A percentile compares a stretch with the other conserved stretches of the same genome.
Evolutionary conservation across 2,329 filamentous ascomycete genomes (phyloP).

Genomic region (Fusarium foetens): DNA sequence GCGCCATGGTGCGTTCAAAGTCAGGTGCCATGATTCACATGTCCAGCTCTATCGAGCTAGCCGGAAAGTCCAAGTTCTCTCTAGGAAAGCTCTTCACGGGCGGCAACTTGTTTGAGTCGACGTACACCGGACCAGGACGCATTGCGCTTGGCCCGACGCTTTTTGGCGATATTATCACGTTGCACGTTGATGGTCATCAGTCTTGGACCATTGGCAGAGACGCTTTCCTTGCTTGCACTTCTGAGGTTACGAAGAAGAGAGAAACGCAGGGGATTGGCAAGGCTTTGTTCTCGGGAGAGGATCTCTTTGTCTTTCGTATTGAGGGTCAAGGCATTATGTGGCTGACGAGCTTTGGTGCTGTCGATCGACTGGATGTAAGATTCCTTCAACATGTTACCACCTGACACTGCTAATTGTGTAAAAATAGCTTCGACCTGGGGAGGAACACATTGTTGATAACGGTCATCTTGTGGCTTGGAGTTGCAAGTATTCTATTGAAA

Average conservation of each 20-base stretch:
- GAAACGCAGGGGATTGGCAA: background rate
- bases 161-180: background rate
- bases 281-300: background rate
- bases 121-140: background rate
- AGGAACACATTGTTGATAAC: background rate
- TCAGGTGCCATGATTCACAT: conserved; percentile 1
- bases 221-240: background rate
- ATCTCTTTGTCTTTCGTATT: background rate
- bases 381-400: accelerated
- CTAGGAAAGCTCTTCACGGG: background rate
- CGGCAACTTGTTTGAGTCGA: background rate
- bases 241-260: background rate
- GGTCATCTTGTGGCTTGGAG: background rate
- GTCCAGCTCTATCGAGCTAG: background rate
- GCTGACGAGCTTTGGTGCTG: background rate
- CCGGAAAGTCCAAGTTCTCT: background rate
- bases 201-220: background rate
- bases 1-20: background rate
- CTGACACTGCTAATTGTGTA: accelerated
- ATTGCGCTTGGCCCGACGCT: background rate
- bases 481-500: background rate
- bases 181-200: background rate
- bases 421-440: background rate
- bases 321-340: background rate
- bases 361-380: background rate